Conservation (phyloP, 2,329 filamentous ascomycete genomes). For the Lanzia echinophila region DNA sequence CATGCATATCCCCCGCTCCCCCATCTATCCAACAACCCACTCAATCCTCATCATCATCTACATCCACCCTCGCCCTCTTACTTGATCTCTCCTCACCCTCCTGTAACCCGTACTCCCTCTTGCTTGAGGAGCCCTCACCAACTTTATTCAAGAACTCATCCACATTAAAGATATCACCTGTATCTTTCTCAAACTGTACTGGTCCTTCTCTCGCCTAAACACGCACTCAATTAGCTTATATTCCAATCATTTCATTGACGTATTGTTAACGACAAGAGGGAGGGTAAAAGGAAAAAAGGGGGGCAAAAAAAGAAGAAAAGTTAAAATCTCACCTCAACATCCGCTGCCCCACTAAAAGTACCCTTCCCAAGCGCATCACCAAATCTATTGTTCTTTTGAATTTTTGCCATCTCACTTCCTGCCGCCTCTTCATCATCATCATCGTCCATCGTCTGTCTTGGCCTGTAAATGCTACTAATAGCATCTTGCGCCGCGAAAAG, state of each 20-base stretch:
- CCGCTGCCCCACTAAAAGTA: slow-evolving; percentile 80
- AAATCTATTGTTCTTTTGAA: slow-evolving; percentile 79
- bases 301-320: not conserved
- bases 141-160: slow-evolving; percentile 87
- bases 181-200: slow-evolving; percentile 93
- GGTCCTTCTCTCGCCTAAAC: slow-evolving; percentile 72
- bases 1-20: not conserved
- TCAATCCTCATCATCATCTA: slow-evolving; percentile 45
- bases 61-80: slow-evolving; percentile 74
- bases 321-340: slow-evolving; percentile 61
- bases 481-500: slow-evolving; percentile 94
- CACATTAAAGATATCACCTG: slow-evolving; percentile 80
- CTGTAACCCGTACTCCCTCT: slow-evolving; percentile 72
- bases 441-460: slow-evolving; percentile 66
- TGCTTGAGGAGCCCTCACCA: slow-evolving; percentile 48
- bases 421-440: slow-evolving; percentile 73
- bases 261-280: not conserved
- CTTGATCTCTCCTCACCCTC: slow-evolving; percentile 50
- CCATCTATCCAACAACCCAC: not conserved
- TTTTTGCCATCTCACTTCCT: slow-evolving; percentile 77
- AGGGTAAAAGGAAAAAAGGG: not conserved
- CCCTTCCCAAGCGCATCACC: slow-evolving; percentile 76
- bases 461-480: slow-evolving; percentile 88
- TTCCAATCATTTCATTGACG: not conserved
- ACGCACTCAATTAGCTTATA: slow-evolving; percentile 17